These are phyloP conservation scores for Xylogone sp. DNA, from an alignment of 2,329 filamentous ascomycete species.

Conservation along the genomic window DNA sequence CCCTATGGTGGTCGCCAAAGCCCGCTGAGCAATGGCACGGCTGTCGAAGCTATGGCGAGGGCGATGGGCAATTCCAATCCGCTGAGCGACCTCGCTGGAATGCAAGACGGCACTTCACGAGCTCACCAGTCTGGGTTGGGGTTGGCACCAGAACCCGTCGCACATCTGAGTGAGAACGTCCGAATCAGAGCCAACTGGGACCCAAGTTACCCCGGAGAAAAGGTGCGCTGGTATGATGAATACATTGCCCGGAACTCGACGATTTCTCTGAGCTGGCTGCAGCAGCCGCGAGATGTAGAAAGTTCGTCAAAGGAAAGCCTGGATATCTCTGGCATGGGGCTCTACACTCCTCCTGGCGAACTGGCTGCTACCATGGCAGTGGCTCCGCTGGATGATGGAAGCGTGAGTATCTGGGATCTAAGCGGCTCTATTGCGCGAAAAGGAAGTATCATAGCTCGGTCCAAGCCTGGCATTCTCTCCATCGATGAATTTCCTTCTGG, in stretches of 20 bases:
- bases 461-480: slow-evolving; percentile 63
- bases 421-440: slow-evolving; percentile 49
- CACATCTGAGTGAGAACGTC: slow-evolving; percentile 33
- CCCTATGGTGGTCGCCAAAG: not conserved
- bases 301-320: slow-evolving; percentile 41
- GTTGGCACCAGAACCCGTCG: slow-evolving; percentile 17
- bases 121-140: slow-evolving; percentile 11
- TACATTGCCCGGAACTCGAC: slow-evolving; percentile 79
- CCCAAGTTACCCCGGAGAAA: slow-evolving; percentile 67
- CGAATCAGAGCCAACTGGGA: slow-evolving; percentile 79
- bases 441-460: slow-evolving; percentile 64
- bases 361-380: slow-evolving; percentile 58
- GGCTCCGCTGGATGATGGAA: slow-evolving; percentile 80
- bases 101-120: no score
- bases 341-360: slow-evolving; percentile 56
- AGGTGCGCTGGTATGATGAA: slow-evolving; percentile 81
- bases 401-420: slow-evolving; percentile 82
- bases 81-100: slow-evolving; percentile 3
- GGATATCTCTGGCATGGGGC: slow-evolving; percentile 70
- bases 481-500: slow-evolving; percentile 41
- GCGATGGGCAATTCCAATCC: not conserved
- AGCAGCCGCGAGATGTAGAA: slow-evolving; percentile 50
- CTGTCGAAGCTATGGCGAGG: not conserved
- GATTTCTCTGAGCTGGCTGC: slow-evolving; percentile 72
- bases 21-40: not conserved